These are phyloP conservation scores for Neurospora pannonica DNA, from an alignment of 495 filamentous ascomycete genomes.

Conservation along the genomic window DNA sequence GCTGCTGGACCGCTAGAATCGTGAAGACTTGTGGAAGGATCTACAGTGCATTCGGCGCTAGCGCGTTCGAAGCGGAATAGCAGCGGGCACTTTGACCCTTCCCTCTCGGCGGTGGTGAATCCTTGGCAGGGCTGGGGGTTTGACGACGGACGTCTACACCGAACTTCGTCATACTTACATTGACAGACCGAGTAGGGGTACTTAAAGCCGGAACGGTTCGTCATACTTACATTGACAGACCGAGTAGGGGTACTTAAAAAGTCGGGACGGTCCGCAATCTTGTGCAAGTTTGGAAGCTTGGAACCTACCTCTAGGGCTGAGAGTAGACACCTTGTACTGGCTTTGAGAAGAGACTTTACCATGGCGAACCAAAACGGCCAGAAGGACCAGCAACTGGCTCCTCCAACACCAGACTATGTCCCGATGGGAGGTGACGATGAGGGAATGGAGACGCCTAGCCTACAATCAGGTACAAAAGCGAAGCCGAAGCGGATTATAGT, in stretches of 20 bases:
- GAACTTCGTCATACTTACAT: no score
- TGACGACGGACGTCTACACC: background rate
- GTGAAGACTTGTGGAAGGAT: background rate
- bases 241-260: background rate
- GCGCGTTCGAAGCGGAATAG: background rate
- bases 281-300: background rate
- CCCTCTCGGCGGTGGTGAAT: background rate
- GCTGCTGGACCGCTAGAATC: no score
- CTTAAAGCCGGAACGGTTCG: no score
- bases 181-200: no score
- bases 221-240: background rate
- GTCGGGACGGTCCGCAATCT: background rate
- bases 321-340: background rate
- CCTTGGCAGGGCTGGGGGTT: background rate
- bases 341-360: background rate
- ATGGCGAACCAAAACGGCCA: background rate
- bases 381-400: background rate
- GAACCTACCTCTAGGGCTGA: background rate
- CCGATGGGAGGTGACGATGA: background rate
- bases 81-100: background rate
- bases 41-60: background rate
- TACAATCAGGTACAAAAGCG: background rate
- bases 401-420: background rate
- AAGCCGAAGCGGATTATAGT: constrained; percentile 21
- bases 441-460: background rate